These are phyloP conservation scores for Stachybotrys echinatus DNA, from an alignment of 2,329 filamentous ascomycete species.

Conservation along the genomic window DNA sequence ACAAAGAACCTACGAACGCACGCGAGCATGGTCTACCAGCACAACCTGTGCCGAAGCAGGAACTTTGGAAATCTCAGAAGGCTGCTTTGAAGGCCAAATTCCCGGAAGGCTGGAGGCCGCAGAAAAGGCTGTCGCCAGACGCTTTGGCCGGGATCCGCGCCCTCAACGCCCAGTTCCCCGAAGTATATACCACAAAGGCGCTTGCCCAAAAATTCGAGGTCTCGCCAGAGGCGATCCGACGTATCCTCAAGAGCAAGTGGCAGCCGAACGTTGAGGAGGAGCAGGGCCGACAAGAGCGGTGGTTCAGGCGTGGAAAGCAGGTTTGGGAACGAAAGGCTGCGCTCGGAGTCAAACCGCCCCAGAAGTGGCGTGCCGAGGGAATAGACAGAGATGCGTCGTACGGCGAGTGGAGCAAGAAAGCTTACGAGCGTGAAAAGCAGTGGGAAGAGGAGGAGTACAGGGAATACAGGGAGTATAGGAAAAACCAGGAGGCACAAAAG, in stretches of 20 bases:
- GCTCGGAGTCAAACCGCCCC: constrained; percentile 56
- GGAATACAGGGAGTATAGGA: constrained; percentile 6
- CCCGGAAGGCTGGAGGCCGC: constrained; percentile 72
- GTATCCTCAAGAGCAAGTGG: constrained; percentile 82
- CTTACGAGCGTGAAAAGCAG: constrained; percentile 17
- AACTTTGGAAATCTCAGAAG: constrained; percentile 71
- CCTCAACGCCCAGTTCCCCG: constrained; percentile 71
- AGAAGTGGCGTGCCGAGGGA: constrained; percentile 53
- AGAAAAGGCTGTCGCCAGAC: constrained; percentile 85
- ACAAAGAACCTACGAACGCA: background rate
- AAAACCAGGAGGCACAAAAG: constrained; percentile 10
- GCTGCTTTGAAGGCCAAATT: constrained; percentile 72
- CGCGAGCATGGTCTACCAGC: background rate
- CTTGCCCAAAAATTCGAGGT: constrained; percentile 78
- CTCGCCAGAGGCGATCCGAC: constrained; percentile 79
- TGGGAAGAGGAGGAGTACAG: constrained; percentile 23
- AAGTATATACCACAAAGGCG: constrained; percentile 67
- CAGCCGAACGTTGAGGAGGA: constrained; percentile 55
- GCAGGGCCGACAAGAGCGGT: constrained; percentile 51
- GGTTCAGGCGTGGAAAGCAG: constrained; percentile 54
- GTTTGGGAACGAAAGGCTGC: constrained; percentile 57
- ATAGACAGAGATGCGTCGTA: constrained; percentile 38
- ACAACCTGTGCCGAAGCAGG: background rate
- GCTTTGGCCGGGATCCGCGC: constrained; percentile 85
- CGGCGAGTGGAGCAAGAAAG: constrained; percentile 27